Evolutionary conservation across 805 yeast genomes (phyloP), one percentile per base, ranked within the genome.

Genomic region (Wilhelminamyces savonicus): DNA sequence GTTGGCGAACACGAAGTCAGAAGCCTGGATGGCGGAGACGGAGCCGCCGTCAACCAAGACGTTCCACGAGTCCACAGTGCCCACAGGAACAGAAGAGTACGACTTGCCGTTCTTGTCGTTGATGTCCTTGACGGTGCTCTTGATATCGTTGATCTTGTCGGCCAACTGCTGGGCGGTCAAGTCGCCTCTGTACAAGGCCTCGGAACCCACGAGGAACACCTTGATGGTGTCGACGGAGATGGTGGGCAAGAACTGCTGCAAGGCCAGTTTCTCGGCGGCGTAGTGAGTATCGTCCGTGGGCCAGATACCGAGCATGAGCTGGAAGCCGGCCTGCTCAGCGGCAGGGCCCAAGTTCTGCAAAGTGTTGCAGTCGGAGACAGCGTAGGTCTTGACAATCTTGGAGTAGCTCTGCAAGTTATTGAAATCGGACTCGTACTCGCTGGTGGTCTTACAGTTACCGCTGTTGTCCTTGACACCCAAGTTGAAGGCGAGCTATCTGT

Each of bases 41-140:
- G 79, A 68, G 44, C 69, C 76, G 49, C 82, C 92, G 50, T 85
- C 94, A 43, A 87, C 95, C 39, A 84, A 59, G 39, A 83, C 71
- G 59, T 90, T 84, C 97, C 97, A 90, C 2, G 97, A 87, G 62
- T 90, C 97, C 41, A 86, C 97, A 34, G 88, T 78, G 42, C 97
- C 97, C 41, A 90, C 95, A 39, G 77, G 84, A 27, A 72, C 70
- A 41, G 70, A 71, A 32, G 70, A 51, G 59, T 81, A 87, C 16
- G 90, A 74, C 48, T 78, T 66, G 47, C 97, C 97, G 46, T 84
- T 68, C 50, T 80, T 79, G 61, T 86, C 96, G 35, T 67, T 65
- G 54, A 88, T 77, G 40, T 56, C 70, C 19, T 66, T 52, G 35
- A 90, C 53, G 26, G 79, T 64, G 26, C 56, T 52, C 64, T 78